These are phyloP conservation scores for Melampsora abietis-canadensis DNA, from an alignment of 1,284 basidiomycete species.

Conservation along the genomic window DNA sequence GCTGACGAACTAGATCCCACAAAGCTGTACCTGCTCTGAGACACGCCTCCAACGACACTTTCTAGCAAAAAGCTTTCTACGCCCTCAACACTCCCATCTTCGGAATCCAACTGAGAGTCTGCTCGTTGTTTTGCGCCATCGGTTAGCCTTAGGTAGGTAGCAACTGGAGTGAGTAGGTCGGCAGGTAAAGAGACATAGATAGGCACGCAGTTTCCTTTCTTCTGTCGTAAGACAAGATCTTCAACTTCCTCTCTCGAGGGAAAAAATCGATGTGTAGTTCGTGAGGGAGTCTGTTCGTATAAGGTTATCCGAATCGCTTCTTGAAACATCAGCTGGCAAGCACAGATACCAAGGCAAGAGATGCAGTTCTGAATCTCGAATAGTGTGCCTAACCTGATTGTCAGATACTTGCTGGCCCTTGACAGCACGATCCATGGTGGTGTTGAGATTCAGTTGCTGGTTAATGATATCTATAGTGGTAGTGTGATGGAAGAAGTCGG, in stretches of 20 bases:
- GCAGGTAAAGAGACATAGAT: conserved; percentile 89
- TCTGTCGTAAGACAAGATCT: conserved; percentile 58
- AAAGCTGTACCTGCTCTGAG: conserved; percentile 88
- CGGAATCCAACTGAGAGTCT: conserved; percentile 51
- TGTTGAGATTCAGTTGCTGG: no score
- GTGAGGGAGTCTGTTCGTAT: background rate
- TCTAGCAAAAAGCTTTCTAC: conserved; percentile 81
- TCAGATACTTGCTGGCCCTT: background rate
- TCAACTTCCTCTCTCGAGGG: conserved; percentile 22
- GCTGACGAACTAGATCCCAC: conserved; percentile 76
- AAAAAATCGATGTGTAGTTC: conserved; percentile 17
- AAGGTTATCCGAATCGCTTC: background rate
- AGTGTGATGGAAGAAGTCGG: no score
- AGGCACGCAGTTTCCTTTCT: conserved; percentile 83
- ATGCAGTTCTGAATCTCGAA: background rate
- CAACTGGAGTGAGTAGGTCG: conserved; percentile 93
- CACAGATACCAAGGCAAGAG: background rate
- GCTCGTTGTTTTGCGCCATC: conserved; percentile 63
- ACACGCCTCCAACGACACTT: conserved; percentile 85
- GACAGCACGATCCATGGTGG: no score
- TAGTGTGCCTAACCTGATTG: background rate
- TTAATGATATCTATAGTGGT: no score
- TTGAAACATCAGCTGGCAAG: background rate
- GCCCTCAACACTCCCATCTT: conserved; percentile 23
- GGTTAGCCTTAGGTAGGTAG: conserved; percentile 89